Evolutionary conservation across 352 stramenopile genomes (phyloP).

Genomic region (Phytophthora parvispora): DNA sequence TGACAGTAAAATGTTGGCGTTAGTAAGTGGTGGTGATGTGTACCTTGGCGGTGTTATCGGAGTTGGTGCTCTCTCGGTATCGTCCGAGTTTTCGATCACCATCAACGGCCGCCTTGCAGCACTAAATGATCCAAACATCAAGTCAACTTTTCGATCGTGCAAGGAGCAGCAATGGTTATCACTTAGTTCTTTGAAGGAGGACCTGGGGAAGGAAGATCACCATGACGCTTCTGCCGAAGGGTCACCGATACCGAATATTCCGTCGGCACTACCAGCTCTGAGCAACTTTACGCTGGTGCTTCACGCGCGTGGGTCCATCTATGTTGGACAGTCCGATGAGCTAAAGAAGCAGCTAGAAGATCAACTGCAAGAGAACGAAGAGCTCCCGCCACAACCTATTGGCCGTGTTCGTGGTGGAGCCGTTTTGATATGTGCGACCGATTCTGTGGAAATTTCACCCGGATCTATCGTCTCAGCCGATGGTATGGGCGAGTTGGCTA

Average conservation of each 20-base stretch:
- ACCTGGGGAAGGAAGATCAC: conserved; percentile 13
- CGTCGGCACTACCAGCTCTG: conserved; percentile 21
- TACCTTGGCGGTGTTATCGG: conserved; percentile 57
- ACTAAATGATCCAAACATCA: conserved; percentile 46
- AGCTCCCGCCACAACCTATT: conserved; percentile 19
- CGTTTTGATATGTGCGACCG: conserved; percentile 66
- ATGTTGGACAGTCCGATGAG: conserved; percentile 48
- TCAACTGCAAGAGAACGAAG: conserved; percentile 29
- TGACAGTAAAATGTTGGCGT: conserved; percentile 46
- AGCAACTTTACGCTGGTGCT: conserved; percentile 79
- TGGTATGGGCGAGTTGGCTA: conserved; percentile 68
- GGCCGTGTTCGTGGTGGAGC: conserved; percentile 61
- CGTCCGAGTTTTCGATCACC: conserved; percentile 60
- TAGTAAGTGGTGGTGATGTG: conserved; percentile 67
- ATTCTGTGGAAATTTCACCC: conserved; percentile 53
- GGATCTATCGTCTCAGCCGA: conserved; percentile 63
- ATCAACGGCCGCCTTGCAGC: conserved; percentile 59
- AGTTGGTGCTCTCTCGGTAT: conserved; percentile 62
- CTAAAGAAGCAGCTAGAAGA: conserved; percentile 30
- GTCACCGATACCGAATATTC: conserved; percentile 23
- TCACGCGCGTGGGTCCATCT: conserved; percentile 60
- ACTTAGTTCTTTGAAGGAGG: conserved; percentile 17
- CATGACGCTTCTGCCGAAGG: conserved; percentile 6
- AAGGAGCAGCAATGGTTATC: conserved; percentile 50
- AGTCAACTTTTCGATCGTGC: conserved; percentile 60